A percentile compares a stretch with the other conserved stretches of the same genome.
phyloP scores from a whole-genome alignment of 1,139 yeast species.

The Hanseniaspora sp. region DNA sequence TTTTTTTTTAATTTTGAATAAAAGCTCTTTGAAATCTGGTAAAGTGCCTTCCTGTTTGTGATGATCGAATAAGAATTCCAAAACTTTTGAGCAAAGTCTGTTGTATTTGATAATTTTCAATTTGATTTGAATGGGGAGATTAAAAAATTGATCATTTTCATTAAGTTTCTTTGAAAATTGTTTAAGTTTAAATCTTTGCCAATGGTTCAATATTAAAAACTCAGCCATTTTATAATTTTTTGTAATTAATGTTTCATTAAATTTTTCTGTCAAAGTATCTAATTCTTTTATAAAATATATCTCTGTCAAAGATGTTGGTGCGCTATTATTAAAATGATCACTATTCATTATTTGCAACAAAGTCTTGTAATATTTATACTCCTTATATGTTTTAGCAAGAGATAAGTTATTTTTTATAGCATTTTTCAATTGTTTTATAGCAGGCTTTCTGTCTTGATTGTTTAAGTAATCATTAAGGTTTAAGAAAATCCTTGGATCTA shows the following conservation, averaged over 20 bases:
- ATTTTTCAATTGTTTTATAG: background rate
- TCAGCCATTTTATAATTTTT: background rate
- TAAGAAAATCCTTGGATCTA: conserved; percentile 1
- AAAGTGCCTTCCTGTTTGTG: background rate
- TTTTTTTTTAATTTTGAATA: conserved; percentile 78
- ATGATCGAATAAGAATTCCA: background rate
- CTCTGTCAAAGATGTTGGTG: background rate
- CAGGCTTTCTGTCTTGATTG: background rate
- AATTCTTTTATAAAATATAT: conserved; percentile 4
- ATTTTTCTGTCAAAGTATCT: background rate
- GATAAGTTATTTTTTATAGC: background rate
- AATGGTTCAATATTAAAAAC: conserved; percentile 11
- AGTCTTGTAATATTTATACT: conserved; percentile 9
- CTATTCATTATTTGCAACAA: conserved; percentile 2
- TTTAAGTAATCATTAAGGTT: background rate
- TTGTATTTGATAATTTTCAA: conserved; percentile 3
- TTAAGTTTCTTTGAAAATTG: conserved; percentile 6
- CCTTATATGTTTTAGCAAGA: conserved; percentile 4
- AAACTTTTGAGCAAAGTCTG: background rate
- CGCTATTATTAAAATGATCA: background rate
- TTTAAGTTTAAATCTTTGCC: conserved; percentile 14
- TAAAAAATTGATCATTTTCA: conserved; percentile 9
- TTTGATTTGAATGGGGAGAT: conserved; percentile 6
- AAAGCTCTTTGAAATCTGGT: background rate
- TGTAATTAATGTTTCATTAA: background rate